Base-by-base conservation (phyloP, 305 asterid species). In the Fraxinus baroniana region DNA sequence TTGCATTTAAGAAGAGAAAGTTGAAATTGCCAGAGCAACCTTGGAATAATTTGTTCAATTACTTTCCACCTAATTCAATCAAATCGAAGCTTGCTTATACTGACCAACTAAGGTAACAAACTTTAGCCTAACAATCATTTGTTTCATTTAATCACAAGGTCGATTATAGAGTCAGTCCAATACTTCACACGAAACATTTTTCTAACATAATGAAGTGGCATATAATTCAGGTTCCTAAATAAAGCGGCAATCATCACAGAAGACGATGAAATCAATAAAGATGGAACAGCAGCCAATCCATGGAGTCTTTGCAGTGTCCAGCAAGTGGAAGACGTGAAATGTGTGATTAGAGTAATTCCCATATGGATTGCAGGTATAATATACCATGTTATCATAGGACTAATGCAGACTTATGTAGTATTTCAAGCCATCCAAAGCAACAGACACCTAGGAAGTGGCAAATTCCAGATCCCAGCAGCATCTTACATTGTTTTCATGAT, bases 181-280 rank as follows among this genome's bases (percentile, higher is more conserved):
- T 30, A 78, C 13, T 17, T 15, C 7, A 20, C 30, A 20, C 15
- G 9, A 24, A 76, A 20, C 39, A 28, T 10, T 15, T 12, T 46
- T 24, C 15, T 39, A 86, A 87, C 37, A 60, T 28, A 26, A n/a
- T 7, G 10, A 4, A 17, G 71, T 15, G 20, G 10, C 22, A 20
- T 49, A 22, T 7, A 5, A 55, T 79, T 73, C 85, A 94, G 97
- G 88, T 90, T 79, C 46, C 83, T 94, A 55, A 89, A 86, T 74
- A 92, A 89, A 86, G 98, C 95, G 20, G 94, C 95, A 30, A 78
- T 92, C 89, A 1, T 88, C 39, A 84, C 85, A 0, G 55, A 81
- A 8, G 80, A 82, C 28, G 94, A 91, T 70, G 3, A 68, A 71
- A 68, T 87, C 17, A 86, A 85, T 1, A 7, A 82, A 3, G 90